These are phyloP conservation scores for Sugiyamaella novakii DNA, from an alignment of 1,139 yeast genomes.

Conservation along the genomic window DNA sequence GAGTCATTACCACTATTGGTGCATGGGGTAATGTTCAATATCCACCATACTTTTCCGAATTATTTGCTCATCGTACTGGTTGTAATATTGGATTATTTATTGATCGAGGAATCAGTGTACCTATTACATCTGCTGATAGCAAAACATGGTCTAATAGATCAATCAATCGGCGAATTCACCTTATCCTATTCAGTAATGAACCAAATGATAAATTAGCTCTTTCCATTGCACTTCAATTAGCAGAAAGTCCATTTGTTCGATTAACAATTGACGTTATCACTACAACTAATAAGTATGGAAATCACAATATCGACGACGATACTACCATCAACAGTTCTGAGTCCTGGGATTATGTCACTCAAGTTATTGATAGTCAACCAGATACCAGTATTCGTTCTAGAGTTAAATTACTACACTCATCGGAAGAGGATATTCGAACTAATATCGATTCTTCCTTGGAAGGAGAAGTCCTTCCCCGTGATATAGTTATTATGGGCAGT, in stretches of 20 bases:
- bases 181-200: constrained; percentile 17
- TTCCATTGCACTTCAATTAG: constrained; percentile 23
- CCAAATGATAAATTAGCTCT: constrained; percentile 25
- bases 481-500: constrained; percentile 14
- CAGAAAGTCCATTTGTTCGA: constrained; percentile 21
- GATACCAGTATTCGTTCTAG: constrained; percentile 4
- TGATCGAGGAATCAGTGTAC: constrained; percentile 25
- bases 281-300: neutral
- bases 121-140: constrained; percentile 15
- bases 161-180: constrained; percentile 19
- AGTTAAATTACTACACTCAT: constrained; percentile 14
- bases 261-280: constrained; percentile 23
- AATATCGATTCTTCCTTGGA: constrained; percentile 8
- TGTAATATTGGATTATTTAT: constrained; percentile 26
- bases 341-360: constrained; percentile 19
- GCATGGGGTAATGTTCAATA: constrained; percentile 12
- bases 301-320: constrained; percentile 14
- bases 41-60: constrained; percentile 20
- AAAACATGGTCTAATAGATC: constrained; percentile 9
- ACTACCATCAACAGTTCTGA: constrained; percentile 18
- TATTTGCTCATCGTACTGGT: constrained; percentile 16
- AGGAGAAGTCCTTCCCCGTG: constrained; percentile 11
- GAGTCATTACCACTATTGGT: constrained; percentile 10
- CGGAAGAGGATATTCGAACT: constrained; percentile 9
- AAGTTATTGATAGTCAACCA: constrained; percentile 1